Conservation (phyloP, 768 basidiomycete genomes). For the Chalciporus sphaerocephalus region DNA sequence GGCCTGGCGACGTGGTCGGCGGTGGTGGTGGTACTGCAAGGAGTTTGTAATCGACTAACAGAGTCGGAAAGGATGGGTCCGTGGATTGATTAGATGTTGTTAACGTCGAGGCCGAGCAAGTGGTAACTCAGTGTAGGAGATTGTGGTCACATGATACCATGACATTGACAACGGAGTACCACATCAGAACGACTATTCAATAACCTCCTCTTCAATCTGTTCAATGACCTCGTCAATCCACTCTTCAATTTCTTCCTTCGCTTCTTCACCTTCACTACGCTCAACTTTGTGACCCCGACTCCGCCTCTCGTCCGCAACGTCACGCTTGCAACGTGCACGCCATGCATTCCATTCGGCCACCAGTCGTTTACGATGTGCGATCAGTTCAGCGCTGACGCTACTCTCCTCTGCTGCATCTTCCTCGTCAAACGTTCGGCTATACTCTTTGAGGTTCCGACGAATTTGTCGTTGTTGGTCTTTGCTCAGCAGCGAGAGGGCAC, state of each 20-base stretch:
- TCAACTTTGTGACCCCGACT: constrained; percentile 34
- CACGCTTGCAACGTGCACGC: constrained; percentile 68
- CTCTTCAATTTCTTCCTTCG: constrained; percentile 88
- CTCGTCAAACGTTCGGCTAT: constrained; percentile 89
- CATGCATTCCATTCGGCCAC: constrained; percentile 99
- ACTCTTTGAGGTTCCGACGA: constrained; percentile 86
- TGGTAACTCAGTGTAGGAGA: too few relatives aligned
- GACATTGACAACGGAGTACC: not conserved
- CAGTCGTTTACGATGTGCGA: constrained; percentile 83
- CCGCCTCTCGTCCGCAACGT: constrained; percentile 54
- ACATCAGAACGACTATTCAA: constrained; percentile 41
- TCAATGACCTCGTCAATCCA: constrained; percentile 93
- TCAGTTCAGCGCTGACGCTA: constrained; percentile 88
- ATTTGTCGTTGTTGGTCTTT: constrained; percentile 86
- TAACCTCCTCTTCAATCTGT: constrained; percentile 79
- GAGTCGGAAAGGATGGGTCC: too few relatives aligned
- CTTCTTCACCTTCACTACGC: constrained; percentile 44
- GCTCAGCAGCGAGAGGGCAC: constrained; percentile 81
- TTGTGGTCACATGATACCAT: too few relatives aligned
- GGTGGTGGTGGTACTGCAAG: too few relatives aligned
- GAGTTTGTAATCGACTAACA: too few relatives aligned
- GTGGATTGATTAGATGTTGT: constrained; percentile 20
- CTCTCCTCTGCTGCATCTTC: constrained; percentile 95
- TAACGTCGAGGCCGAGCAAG: too few relatives aligned
- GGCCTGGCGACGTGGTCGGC: not conserved